A percentile compares a stretch with the other conserved stretches of the same genome.
Evolutionary conservation across 176 grass and related monocot genomes (phyloP).

Genomic region (bread wheat (Triticum aestivum)): DNA sequence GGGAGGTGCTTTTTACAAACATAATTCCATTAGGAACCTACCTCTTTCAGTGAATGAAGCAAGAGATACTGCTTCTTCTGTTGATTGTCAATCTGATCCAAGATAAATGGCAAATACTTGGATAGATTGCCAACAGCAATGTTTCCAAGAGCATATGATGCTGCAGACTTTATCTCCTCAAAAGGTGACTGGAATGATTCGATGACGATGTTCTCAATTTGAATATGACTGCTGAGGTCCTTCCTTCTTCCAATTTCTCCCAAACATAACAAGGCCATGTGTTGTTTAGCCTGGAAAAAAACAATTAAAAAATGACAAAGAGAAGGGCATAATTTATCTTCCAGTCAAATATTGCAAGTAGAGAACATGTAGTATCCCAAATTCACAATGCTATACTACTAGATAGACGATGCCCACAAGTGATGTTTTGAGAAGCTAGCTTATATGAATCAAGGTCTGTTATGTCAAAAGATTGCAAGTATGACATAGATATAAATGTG

Average conservation of each 20-base stretch:
- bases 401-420: neutral
- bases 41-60: slow-evolving; percentile 6
- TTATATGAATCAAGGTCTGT: neutral
- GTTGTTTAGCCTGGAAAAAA: neutral
- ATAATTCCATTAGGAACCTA: neutral
- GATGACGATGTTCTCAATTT: neutral
- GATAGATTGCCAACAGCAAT: slow-evolving; percentile 2
- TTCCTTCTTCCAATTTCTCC: slow-evolving; percentile 11
- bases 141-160: slow-evolving; percentile 1
- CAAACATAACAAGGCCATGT: slow-evolving; percentile 7
- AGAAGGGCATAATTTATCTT: neutral
- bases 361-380: neutral
- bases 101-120: neutral
- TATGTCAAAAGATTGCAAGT: neutral
- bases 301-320: neutral
- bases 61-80: neutral
- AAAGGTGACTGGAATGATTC: neutral
- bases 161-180: slow-evolving; percentile 8
- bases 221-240: neutral
- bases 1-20: neutral
- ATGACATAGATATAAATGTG: neutral
- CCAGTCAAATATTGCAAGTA: neutral
- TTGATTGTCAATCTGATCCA: slow-evolving; percentile 4
- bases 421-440: neutral
- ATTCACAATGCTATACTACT: neutral